A percentile compares a stretch with the other conserved stretches of the same genome.
phyloP scores from a whole-genome alignment of 139 green algal genomes.

The Volvox africanus region DNA sequence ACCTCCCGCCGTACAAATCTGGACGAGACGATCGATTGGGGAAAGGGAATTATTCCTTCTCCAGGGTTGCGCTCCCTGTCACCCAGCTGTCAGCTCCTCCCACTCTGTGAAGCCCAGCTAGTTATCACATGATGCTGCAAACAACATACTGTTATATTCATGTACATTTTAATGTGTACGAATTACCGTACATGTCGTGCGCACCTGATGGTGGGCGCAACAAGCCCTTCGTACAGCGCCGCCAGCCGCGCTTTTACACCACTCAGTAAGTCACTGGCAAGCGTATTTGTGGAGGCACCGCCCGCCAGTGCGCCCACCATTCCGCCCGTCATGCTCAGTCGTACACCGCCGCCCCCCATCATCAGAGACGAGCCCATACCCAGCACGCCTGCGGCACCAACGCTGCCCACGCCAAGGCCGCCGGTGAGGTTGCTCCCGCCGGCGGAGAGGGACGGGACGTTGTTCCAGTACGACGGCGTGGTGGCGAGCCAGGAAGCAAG shows the following conservation, averaged over 20 bases:
- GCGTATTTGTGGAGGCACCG: background rate
- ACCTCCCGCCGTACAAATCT: slow-evolving; percentile 75
- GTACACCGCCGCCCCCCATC: background rate
- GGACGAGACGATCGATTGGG: background rate
- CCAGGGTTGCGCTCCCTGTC: no score
- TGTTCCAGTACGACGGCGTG: slow-evolving; percentile 51
- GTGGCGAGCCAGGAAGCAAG: slow-evolving; percentile 73
- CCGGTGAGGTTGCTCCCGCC: background rate
- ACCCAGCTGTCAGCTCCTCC: no score
- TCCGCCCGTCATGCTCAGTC: background rate
- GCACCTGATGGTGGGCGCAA: slow-evolving; percentile 30
- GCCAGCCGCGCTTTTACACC: slow-evolving; percentile 10
- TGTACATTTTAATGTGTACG: background rate
- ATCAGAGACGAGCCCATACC: background rate
- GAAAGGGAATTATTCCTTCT: background rate
- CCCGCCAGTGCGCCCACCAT: background rate
- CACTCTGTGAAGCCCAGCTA: background rate
- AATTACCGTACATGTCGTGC: background rate
- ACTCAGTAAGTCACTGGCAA: background rate
- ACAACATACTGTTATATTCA: no score
- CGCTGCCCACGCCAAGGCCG: background rate
- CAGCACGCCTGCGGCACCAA: background rate
- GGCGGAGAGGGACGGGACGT: background rate
- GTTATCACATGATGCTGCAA: no score
- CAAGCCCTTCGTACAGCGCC: slow-evolving; percentile 40